These are phyloP conservation scores for Claviceps sp. DNA, from an alignment of 2,329 filamentous ascomycete genomes.

Conservation along the genomic window DNA sequence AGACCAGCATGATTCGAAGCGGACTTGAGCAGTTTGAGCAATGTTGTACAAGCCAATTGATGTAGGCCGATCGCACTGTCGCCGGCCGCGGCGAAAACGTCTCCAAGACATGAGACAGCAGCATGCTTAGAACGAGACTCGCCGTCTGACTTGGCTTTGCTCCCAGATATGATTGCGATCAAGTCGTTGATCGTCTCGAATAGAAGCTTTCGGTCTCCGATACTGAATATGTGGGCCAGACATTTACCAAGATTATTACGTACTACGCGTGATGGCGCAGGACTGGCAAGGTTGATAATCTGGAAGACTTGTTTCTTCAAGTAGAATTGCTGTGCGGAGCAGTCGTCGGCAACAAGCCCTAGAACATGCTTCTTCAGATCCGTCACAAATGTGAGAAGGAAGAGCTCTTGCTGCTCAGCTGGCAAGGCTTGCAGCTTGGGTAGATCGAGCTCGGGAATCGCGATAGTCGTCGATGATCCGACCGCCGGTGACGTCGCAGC, in stretches of 20 bases:
- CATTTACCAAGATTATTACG: slow-evolving; percentile 80
- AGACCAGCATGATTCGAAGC: slow-evolving; percentile 71
- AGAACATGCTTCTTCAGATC: slow-evolving; percentile 71
- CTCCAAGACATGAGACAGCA: slow-evolving; percentile 73
- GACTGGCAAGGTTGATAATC: slow-evolving; percentile 73
- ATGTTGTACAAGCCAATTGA: slow-evolving; percentile 54
- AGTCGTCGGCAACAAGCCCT: slow-evolving; percentile 60
- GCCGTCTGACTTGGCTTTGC: slow-evolving; percentile 62
- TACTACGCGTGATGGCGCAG: slow-evolving; percentile 75
- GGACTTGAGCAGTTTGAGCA: slow-evolving; percentile 69
- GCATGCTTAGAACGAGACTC: slow-evolving; percentile 75
- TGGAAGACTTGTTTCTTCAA: slow-evolving; percentile 92
- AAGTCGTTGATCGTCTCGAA: slow-evolving; percentile 93
- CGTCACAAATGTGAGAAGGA: slow-evolving; percentile 78
- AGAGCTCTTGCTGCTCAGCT: slow-evolving; percentile 89
- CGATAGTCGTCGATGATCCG: slow-evolving; percentile 23
- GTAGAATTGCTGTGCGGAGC: slow-evolving; percentile 78
- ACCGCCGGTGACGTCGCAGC: slow-evolving; percentile 9
- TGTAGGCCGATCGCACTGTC: slow-evolving; percentile 84
- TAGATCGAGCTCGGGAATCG: slow-evolving; percentile 72
- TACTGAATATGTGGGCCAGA: slow-evolving; percentile 67
- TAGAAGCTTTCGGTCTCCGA: slow-evolving; percentile 79
- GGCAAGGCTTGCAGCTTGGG: slow-evolving; percentile 80
- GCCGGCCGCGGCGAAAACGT: slow-evolving; percentile 81
- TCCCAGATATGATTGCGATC: slow-evolving; percentile 54